phyloP scores from a whole-genome alignment of 208 protist species.

The Leishmania lainsoni region DNA sequence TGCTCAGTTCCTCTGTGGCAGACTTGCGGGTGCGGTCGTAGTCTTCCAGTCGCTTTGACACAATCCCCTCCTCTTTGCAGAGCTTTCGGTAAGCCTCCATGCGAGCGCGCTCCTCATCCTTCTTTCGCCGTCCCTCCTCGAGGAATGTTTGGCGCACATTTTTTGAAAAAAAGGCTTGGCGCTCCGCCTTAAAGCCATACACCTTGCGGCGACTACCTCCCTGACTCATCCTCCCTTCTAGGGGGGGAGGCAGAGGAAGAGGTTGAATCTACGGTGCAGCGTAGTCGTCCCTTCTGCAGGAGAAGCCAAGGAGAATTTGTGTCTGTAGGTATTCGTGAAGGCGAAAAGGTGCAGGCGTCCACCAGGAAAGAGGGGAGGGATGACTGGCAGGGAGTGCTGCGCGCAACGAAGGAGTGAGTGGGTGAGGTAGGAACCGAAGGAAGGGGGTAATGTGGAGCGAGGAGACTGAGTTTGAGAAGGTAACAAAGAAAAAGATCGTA shows the following conservation, averaged over 20 bases:
- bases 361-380: too few relatives aligned
- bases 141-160: conserved; percentile 67
- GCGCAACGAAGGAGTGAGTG: too few relatives aligned
- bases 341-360: background rate
- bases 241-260: background rate
- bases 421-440: background rate
- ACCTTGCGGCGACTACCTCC: conserved; percentile 44
- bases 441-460: background rate
- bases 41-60: conserved; percentile 79
- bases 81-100: conserved; percentile 91
- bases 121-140: conserved; percentile 62
- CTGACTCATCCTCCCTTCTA: conserved; percentile 18
- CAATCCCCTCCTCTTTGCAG: conserved; percentile 80
- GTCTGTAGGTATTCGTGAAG: background rate
- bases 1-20: conserved; percentile 40
- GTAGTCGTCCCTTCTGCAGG: background rate
- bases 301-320: background rate
- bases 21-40: conserved; percentile 68
- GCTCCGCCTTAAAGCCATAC: conserved; percentile 72
- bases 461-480: too few relatives aligned
- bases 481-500: background rate
- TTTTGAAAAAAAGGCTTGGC: conserved; percentile 69
- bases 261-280: background rate
- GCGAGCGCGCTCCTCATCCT: conserved; percentile 75
- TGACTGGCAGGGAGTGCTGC: too few relatives aligned